Percentiles rank a stretch among this genome's conserved stretches.
Conservation (phyloP, 352 stramenopile genomes). For the Saprolegnia parasitica region DNA sequence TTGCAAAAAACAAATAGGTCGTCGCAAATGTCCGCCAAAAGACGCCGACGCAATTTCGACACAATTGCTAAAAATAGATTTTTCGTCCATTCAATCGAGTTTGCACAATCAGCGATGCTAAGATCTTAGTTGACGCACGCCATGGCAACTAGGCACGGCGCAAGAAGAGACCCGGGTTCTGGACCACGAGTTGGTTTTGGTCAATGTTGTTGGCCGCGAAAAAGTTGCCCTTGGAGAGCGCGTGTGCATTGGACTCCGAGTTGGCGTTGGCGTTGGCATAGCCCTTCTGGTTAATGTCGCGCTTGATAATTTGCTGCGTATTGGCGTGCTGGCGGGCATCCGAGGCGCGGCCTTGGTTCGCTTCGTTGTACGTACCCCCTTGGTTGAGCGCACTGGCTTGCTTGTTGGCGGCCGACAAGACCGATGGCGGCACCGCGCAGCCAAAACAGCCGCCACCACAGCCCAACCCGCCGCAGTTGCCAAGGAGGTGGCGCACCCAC, state of each 20-base stretch:
- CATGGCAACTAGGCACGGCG: background rate
- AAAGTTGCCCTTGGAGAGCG: conserved; percentile 19
- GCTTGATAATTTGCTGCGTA: background rate
- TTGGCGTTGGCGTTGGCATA: conserved; percentile 20
- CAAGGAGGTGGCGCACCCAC: background rate
- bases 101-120: too few species aligned
- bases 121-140: too few species aligned
- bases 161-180: conserved; percentile 13
- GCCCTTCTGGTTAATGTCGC: background rate
- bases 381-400: background rate
- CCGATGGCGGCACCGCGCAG: background rate
- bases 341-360: background rate
- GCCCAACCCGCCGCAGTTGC: background rate
- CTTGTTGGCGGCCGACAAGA: background rate
- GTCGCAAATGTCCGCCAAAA: too few species aligned
- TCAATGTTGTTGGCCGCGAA: background rate
- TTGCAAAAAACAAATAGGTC: background rate
- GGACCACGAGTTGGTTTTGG: background rate
- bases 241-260: background rate
- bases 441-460: background rate
- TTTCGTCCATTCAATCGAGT: too few species aligned
- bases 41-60: too few species aligned
- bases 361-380: background rate
- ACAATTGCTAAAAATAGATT: too few species aligned
- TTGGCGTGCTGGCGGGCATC: conserved; percentile 8